These are phyloP conservation scores for Saccharomycopsis crataegensis DNA, from an alignment of 1,139 yeast genomes.

Conservation along the genomic window DNA sequence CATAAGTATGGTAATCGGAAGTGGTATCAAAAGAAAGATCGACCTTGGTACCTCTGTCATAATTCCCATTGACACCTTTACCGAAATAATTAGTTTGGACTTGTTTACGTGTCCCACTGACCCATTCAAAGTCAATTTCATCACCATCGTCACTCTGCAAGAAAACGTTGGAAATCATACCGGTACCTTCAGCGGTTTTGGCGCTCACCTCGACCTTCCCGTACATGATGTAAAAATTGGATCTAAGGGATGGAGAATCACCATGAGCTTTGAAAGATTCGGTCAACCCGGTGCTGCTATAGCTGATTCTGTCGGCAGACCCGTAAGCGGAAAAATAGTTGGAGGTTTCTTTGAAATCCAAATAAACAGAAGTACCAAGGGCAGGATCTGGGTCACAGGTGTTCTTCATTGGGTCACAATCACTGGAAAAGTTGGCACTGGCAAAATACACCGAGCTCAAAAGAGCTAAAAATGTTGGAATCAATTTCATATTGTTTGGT, in stretches of 20 bases:
- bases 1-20: constrained; percentile 60
- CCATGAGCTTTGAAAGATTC: constrained; percentile 51
- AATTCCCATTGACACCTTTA: constrained; percentile 38
- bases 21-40: constrained; percentile 42
- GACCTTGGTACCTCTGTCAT: constrained; percentile 43
- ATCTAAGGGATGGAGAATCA: constrained; percentile 34
- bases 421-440: constrained; percentile 15
- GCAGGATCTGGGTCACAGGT: constrained; percentile 44
- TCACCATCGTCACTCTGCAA: constrained; percentile 42
- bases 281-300: constrained; percentile 45
- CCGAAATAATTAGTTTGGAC: constrained; percentile 39
- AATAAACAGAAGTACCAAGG: constrained; percentile 45
- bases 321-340: constrained; percentile 33
- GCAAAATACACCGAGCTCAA: neutral
- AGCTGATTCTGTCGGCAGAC: constrained; percentile 32
- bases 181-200: constrained; percentile 34
- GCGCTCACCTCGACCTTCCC: constrained; percentile 39
- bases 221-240: constrained; percentile 34
- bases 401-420: constrained; percentile 15
- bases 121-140: constrained; percentile 41
- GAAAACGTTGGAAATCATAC: constrained; percentile 39
- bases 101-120: constrained; percentile 34
- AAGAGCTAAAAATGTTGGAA: neutral
- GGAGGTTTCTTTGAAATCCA: constrained; percentile 40
- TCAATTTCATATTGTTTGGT: neutral